Percentiles rank a stretch among this genome's conserved stretches.
Conservation (phyloP, 2,329 filamentous ascomycete species). For the Cytospora piceicola region DNA sequence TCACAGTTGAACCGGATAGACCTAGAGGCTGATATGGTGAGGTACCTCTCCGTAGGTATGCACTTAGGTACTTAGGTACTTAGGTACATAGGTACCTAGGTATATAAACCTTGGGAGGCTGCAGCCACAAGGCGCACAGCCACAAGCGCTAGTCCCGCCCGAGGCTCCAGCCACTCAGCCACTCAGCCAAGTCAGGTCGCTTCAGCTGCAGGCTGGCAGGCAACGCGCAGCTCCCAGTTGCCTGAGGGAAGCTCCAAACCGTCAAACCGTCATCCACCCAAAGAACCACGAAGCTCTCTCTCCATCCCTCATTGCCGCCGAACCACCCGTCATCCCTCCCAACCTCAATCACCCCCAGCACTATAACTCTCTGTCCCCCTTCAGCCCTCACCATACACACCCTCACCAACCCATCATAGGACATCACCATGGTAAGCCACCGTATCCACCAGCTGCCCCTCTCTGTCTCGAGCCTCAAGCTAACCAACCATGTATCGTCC, state of each 20-base stretch:
- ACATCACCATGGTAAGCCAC: background rate
- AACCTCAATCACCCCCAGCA: background rate
- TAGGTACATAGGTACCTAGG: too few species aligned
- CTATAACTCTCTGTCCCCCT: background rate
- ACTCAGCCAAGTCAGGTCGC: background rate
- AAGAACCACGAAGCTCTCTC: background rate
- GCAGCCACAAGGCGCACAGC: background rate
- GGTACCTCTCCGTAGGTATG: too few species aligned
- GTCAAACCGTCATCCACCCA: constrained; percentile 5
- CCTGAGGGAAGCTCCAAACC: constrained; percentile 5
- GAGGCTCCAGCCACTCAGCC: background rate
- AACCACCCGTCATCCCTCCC: background rate
- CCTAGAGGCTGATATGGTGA: too few species aligned
- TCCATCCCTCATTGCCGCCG: background rate
- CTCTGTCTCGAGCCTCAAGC: background rate
- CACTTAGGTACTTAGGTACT: too few species aligned
- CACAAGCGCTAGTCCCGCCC: background rate
- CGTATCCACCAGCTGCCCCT: background rate
- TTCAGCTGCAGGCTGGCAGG: constrained; percentile 1
- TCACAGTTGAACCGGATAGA: too few species aligned
- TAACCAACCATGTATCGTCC: constrained; percentile 16
- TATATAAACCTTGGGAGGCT: too few species aligned
- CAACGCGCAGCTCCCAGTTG: constrained; percentile 4
- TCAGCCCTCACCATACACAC: background rate
- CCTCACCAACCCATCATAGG: background rate